phyloP scores from a whole-genome alignment of 768 basidiomycete species.

The Tylopilus intermedius region DNA sequence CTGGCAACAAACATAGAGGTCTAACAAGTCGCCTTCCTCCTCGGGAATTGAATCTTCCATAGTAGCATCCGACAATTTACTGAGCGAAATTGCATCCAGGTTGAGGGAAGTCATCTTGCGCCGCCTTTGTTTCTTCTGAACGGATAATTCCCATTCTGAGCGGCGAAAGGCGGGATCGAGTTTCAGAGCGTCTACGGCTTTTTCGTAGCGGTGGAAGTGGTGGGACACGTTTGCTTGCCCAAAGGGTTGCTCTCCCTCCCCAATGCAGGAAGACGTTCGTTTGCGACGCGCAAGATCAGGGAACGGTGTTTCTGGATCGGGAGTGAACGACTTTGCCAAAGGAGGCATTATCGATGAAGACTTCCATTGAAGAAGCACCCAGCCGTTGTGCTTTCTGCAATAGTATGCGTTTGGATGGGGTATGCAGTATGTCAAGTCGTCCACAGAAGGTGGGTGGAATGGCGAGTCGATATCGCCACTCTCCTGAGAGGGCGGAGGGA shows the following conservation, averaged over 20 bases:
- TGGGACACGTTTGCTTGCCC: constrained; percentile 59
- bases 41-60: constrained; percentile 28
- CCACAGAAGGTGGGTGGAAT: constrained; percentile 44
- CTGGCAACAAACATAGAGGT: constrained; percentile 82
- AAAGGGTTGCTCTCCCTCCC: constrained; percentile 43
- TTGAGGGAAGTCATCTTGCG: constrained; percentile 46
- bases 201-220: constrained; percentile 74
- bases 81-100: constrained; percentile 23
- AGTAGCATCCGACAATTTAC: constrained; percentile 25
- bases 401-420: constrained; percentile 84
- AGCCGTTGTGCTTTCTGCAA: constrained; percentile 76
- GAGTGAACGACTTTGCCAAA: constrained; percentile 50
- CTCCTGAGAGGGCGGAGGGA: constrained; percentile 18
- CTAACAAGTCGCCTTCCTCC: constrained; percentile 55
- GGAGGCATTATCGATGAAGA: constrained; percentile 58
- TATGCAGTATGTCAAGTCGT: constrained; percentile 62
- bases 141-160: constrained; percentile 56
- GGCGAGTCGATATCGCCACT: constrained; percentile 12
- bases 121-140: constrained; percentile 48
- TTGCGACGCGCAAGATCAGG: constrained; percentile 53
- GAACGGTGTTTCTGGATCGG: constrained; percentile 39
- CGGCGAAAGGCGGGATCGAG: constrained; percentile 57
- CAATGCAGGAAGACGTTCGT: constrained; percentile 49
- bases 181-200: constrained; percentile 63
- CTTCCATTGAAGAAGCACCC: constrained; percentile 73